These are phyloP conservation scores for Phycomyces nitens DNA, from an alignment of 192 early-diverging fungal genomes.

Conservation along the genomic window DNA sequence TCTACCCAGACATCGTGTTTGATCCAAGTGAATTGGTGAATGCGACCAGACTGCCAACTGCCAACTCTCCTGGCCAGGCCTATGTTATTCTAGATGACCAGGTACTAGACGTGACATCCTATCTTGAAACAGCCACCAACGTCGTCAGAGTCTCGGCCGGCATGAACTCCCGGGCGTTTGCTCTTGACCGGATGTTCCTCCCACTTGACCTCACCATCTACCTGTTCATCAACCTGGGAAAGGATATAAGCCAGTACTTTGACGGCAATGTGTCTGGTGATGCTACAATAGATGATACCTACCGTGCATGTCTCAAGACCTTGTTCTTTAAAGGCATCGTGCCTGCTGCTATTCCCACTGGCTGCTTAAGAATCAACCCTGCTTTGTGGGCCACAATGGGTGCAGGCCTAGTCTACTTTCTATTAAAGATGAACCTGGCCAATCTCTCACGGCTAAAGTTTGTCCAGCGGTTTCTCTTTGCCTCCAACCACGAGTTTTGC, in stretches of 20 bases:
- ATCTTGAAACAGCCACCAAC: conserved; percentile 22
- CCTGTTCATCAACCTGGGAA: conserved; percentile 23
- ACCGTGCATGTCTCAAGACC: conserved; percentile 17
- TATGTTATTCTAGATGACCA: conserved; percentile 27
- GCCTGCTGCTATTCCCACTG: conserved; percentile 8
- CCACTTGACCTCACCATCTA: conserved; percentile 24
- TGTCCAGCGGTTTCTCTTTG: conserved; percentile 17
- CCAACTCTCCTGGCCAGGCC: neutral
- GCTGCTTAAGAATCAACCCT: conserved; percentile 26
- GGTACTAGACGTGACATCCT: conserved; percentile 38
- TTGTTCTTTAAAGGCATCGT: conserved; percentile 31
- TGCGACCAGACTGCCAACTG: conserved; percentile 17
- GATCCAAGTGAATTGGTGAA: conserved; percentile 7
- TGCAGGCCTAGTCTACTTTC: conserved; percentile 16
- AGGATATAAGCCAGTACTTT: conserved; percentile 30
- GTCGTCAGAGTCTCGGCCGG: conserved; percentile 15
- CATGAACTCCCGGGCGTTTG: conserved; percentile 21
- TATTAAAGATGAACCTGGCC: conserved; percentile 31
- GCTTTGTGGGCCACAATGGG: conserved; percentile 30
- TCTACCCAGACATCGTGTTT: conserved; percentile 18
- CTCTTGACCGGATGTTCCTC: conserved; percentile 31
- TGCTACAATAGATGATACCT: conserved; percentile 3
- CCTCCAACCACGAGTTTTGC: neutral
- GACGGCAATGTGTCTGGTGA: conserved; percentile 17
- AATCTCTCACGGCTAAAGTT: conserved; percentile 28